Base-by-base conservation (phyloP, 768 basidiomycete genomes). In the Xerocomus potaroensis region DNA sequence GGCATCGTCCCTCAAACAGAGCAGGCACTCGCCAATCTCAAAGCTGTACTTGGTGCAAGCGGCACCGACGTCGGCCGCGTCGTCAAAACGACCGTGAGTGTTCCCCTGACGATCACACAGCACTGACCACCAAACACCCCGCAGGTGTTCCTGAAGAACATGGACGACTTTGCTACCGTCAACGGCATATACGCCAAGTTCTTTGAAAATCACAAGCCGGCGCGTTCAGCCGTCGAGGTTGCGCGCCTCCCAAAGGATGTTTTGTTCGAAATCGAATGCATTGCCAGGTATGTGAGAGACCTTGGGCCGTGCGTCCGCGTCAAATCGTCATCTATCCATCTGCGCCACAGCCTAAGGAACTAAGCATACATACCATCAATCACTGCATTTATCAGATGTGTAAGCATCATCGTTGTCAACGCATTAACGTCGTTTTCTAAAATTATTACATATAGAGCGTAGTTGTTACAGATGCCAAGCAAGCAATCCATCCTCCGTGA, bases 141-240 rank as follows among this genome's bases (percentile, higher is more conserved):
- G n/a, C 27, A 93, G 91, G 85, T 94, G 21, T 98, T 96, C 72
- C 68, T 98, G 64, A 91, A 95, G 67, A 72, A 79, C 51, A 94
- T 98, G 91, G 74, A 89, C 55, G 89, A 99, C 66, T 98, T 98
- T 62, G 81, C 61, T 4, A 70, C 76, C 32, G 81, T 96, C 58
- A 97, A 97, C 65, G 78, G 68, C 14, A 73, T 92, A 51, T 98
- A 96, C 65, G 78, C 79, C 29, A 72, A 79, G 45, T 85, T 89
- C 69, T 97, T 98, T 63, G 92, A 89, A 9, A 76, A 80, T 26
- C 89, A 94, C 71, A 93, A 89, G 67, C 95, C 96, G 38, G 93
- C 96, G 4, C 76, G 96, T 51, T 92, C 92, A 24, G 82, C 87
- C 26, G 90, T 99, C 43, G 91, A 97, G 71, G 91, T 92, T 26